Percentiles rank a stretch among this genome's conserved stretches.
phyloP scores from a whole-genome alignment of 2,329 filamentous ascomycete species.

The Orbilia blumenaviensis region DNA sequence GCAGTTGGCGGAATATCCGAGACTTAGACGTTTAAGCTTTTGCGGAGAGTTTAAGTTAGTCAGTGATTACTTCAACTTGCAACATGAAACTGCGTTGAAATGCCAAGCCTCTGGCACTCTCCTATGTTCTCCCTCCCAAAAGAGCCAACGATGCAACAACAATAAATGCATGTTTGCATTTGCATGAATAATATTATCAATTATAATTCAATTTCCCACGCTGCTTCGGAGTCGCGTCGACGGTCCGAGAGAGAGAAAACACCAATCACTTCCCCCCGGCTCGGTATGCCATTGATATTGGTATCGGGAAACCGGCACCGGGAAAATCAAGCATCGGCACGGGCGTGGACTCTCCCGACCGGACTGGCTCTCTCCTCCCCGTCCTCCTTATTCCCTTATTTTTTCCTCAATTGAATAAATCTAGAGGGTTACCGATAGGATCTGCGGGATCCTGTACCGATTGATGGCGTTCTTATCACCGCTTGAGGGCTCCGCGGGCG shows the following conservation, averaged over 20 bases:
- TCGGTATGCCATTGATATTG: slow-evolving; percentile 6
- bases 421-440: neutral
- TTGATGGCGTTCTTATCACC: slow-evolving; percentile 24
- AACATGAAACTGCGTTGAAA: slow-evolving; percentile 41
- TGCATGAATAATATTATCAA: slow-evolving; percentile 15
- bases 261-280: neutral
- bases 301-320: slow-evolving; percentile 11
- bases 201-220: slow-evolving; percentile 1
- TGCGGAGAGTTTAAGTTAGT: neutral
- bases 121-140: neutral
- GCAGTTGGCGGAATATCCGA: neutral
- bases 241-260: slow-evolving; percentile 20
- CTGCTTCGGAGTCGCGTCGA: slow-evolving; percentile 10
- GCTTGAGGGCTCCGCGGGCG: slow-evolving; percentile 39
- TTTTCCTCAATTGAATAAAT: slow-evolving; percentile 7
- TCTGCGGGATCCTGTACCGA: neutral
- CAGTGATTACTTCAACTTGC: slow-evolving; percentile 32
- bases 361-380: neutral
- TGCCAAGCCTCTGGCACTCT: slow-evolving; percentile 13
- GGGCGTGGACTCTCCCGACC: slow-evolving; percentile 13
- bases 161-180: neutral
- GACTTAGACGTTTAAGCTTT: too few relatives aligned
- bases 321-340: slow-evolving; percentile 13
- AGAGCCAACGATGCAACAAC: slow-evolving; percentile 3
- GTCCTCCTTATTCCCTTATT: neutral